Percentiles rank a stretch among this genome's conserved stretches.
Conservation (phyloP, 805 yeast species). For the Starmerella sp. region DNA sequence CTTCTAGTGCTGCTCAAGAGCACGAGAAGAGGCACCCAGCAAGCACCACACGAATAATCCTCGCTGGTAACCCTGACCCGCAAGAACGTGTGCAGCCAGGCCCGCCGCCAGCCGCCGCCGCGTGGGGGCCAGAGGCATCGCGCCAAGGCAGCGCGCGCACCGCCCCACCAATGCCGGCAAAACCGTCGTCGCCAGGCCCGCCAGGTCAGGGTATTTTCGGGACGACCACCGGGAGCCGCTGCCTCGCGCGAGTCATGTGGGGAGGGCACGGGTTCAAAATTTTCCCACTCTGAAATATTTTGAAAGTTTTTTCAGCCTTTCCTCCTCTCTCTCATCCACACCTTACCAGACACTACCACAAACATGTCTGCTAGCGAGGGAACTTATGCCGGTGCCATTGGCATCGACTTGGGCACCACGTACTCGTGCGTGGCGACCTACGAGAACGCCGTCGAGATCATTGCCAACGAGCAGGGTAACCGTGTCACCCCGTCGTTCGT, state of each 20-base stretch:
- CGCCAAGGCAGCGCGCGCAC: too few species aligned
- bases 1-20: too few species aligned
- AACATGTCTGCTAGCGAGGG: constrained; percentile 47
- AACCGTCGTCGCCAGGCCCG: too few species aligned
- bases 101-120: too few species aligned
- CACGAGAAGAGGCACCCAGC: too few species aligned
- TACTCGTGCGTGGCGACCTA: constrained; percentile 95
- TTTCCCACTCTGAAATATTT: constrained; percentile 17
- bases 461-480: constrained; percentile 97
- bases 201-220: too few species aligned
- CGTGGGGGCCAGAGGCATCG: too few species aligned
- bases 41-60: too few species aligned
- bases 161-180: too few species aligned
- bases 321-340: constrained; percentile 13
- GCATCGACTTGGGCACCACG: constrained; percentile 97
- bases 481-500: constrained; percentile 96
- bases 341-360: constrained; percentile 16
- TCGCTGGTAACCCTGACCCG: too few species aligned
- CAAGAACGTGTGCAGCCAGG: too few species aligned
- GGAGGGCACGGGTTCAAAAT: constrained; percentile 10
- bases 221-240: too few species aligned
- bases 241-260: not conserved
- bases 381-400: constrained; percentile 98
- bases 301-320: constrained; percentile 16
- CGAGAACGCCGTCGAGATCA: constrained; percentile 87